Conservation (phyloP, 148 eudicot genomes). For the Vaccinium vitisidaea region DNA sequence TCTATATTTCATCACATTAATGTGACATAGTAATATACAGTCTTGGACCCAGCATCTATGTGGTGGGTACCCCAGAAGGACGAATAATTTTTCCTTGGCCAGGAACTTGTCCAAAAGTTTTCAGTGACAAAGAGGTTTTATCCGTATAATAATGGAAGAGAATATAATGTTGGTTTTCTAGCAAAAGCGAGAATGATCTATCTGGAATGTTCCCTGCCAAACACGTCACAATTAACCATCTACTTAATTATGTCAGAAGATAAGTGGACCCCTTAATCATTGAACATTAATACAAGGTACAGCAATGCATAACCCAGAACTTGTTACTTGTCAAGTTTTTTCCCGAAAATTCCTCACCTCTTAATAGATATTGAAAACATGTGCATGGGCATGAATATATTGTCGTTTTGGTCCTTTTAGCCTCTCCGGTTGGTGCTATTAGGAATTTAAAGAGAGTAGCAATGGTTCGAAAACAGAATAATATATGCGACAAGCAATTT, state of each 20-base stretch:
- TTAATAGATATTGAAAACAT: background rate
- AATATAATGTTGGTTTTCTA: background rate
- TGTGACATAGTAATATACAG: background rate
- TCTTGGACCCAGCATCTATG: background rate
- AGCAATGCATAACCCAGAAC: background rate
- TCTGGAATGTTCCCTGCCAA: constrained; percentile 18
- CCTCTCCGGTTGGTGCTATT: background rate
- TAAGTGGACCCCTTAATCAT: constrained; percentile 13
- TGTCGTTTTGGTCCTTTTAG: background rate
- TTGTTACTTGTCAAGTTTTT: too few species aligned
- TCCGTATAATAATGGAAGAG: background rate
- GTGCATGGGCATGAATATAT: background rate
- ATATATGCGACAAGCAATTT: background rate
- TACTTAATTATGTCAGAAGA: background rate
- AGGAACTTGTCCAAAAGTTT: background rate
- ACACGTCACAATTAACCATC: background rate
- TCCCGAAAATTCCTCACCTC: too few species aligned
- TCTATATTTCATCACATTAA: too few species aligned
- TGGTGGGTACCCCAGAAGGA: background rate
- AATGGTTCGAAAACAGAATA: background rate
- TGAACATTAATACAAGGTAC: background rate
- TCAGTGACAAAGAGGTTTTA: background rate
- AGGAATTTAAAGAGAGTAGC: background rate
- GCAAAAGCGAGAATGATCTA: constrained; percentile 4
- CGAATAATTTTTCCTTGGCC: background rate